Conservation (phyloP, 805 yeast species). For the Suhomyces vadensis region DNA sequence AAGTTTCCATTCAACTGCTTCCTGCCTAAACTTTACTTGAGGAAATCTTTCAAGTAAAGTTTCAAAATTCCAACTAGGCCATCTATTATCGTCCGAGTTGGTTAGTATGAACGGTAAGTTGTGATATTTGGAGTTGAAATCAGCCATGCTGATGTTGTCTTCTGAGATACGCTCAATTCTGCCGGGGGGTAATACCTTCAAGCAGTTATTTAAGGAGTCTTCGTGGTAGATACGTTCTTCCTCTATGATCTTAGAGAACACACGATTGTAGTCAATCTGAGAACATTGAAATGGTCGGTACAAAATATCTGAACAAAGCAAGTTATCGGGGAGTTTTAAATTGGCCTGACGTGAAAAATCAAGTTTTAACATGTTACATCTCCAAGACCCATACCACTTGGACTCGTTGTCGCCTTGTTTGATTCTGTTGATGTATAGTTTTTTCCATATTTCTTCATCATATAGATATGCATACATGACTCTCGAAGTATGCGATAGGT, state of each 20-base stretch:
- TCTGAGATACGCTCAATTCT: conserved; percentile 58
- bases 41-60: conserved; percentile 55
- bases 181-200: conserved; percentile 31
- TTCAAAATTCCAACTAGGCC: conserved; percentile 68
- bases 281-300: conserved; percentile 85
- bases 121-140: conserved; percentile 49
- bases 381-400: conserved; percentile 82
- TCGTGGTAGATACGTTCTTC: conserved; percentile 42
- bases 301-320: conserved; percentile 72
- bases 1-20: conserved; percentile 79
- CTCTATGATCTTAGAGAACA: conserved; percentile 50
- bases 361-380: conserved; percentile 54
- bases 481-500: conserved; percentile 60
- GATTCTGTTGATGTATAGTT: conserved; percentile 39
- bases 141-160: conserved; percentile 37
- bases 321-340: conserved; percentile 47
- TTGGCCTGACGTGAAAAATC: conserved; percentile 40
- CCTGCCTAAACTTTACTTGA: conserved; percentile 71
- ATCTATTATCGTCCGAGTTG: conserved; percentile 33
- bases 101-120: conserved; percentile 66
- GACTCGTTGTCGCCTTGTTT: conserved; percentile 14
- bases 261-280: conserved; percentile 56
- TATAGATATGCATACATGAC: conserved; percentile 69
- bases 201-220: conserved; percentile 18
- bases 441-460: conserved; percentile 83